A percentile compares a stretch with the other conserved stretches of the same genome.
phyloP scores from a whole-genome alignment of 106 monocot species.

The Xerophyta viscosa region DNA sequence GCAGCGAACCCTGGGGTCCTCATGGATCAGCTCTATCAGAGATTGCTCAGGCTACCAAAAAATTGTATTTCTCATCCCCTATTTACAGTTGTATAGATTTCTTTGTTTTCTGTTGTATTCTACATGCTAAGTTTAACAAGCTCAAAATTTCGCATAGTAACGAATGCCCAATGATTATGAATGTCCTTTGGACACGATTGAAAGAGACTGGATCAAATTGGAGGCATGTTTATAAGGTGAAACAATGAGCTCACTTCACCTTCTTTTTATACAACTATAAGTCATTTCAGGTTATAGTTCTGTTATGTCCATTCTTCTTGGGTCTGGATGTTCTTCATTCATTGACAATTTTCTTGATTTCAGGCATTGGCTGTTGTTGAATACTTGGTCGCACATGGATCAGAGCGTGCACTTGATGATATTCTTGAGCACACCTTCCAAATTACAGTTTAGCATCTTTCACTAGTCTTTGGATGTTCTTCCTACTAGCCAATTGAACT shows the following conservation, averaged over 20 bases:
- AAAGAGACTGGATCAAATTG: constrained; percentile 62
- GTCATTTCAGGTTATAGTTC: background rate
- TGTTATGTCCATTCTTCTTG: background rate
- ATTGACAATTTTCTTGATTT: constrained; percentile 4
- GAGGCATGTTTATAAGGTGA: constrained; percentile 91
- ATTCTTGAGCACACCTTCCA: constrained; percentile 70
- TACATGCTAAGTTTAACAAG: too few relatives aligned
- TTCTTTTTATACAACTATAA: background rate
- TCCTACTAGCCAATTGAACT: background rate
- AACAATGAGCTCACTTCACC: background rate
- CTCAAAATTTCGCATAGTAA: constrained; percentile 31
- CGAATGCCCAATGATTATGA: constrained; percentile 87
- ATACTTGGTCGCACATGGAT: constrained; percentile 87
- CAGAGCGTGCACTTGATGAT: constrained; percentile 83
- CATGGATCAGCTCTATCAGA: constrained; percentile 90
- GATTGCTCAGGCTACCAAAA: constrained; percentile 78
- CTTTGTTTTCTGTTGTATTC: too few relatives aligned
- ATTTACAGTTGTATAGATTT: too few relatives aligned
- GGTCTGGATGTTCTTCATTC: background rate
- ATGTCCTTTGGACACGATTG: constrained; percentile 84
- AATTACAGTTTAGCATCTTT: constrained; percentile 56
- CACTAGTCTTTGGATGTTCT: background rate
- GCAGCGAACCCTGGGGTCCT: constrained; percentile 96
- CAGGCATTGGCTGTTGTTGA: constrained; percentile 89
- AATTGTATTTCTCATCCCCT: constrained; percentile 34